Evolutionary conservation across 164 flowering plant species (phyloP), one percentile per base, ranked within the genome.

Genomic region (Tinospora cordifolia): DNA sequence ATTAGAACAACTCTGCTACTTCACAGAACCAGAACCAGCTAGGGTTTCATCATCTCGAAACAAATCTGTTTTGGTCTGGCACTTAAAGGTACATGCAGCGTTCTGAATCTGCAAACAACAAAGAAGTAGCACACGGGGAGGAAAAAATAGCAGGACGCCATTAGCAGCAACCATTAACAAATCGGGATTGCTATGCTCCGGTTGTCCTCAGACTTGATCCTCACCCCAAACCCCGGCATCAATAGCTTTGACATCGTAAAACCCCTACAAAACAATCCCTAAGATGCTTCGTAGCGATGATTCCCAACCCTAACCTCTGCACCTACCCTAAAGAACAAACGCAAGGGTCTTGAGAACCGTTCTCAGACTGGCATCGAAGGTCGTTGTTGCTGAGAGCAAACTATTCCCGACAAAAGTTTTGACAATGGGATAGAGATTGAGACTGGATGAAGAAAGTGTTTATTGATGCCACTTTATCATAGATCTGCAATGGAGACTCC

Each of bases 181-280:
- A n/a, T n/a, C n/a, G n/a, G n/a, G n/a, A n/a, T n/a, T n/a, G n/a
- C n/a, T n/a, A n/a, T n/a, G n/a, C n/a, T n/a, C n/a, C n/a, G n/a
- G n/a, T n/a, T n/a, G n/a, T n/a, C n/a, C n/a, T n/a, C n/a, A n/a
- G n/a, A n/a, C n/a, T n/a, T n/a, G n/a, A n/a, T n/a, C n/a, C n/a
- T n/a, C n/a, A n/a, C n/a, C n/a, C n/a, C n/a, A 75, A 65, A 88
- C 65, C n/a, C 71, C 77, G 10, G 87, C 72, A 63, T 79, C 86
- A 14, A 80, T 73, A 19, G 85, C 82, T 63, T 82, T 82, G 36
- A 74, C 72, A 66, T 89, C 95, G 59, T 86, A 87, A 39, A 95
- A 72, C 4, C n/a, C 99, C 99, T 10, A 88, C 69, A 57, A 86
- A 92, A 78, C 81, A 72, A 69, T 87, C 89, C 62, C 92, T 76